A percentile compares a stretch with the other conserved stretches of the same genome.
These are phyloP conservation scores for Ogataea saltuana DNA, from an alignment of 805 yeast genomes.

Conservation along the genomic window DNA sequence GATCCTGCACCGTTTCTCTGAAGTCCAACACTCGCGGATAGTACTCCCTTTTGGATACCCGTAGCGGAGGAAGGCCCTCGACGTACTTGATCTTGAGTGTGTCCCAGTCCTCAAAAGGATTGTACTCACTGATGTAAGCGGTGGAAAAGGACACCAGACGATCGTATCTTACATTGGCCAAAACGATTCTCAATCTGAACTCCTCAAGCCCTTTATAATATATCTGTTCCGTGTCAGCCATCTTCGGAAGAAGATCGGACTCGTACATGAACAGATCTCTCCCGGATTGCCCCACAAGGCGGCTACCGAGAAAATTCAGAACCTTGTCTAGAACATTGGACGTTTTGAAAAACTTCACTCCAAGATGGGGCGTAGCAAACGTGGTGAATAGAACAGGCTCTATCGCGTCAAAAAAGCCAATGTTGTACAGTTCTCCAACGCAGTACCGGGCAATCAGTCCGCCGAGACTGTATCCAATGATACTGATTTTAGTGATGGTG, in stretches of 20 bases:
- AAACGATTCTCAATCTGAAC: conserved; percentile 57
- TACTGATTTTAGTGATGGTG: conserved; percentile 55
- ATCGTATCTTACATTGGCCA: conserved; percentile 81
- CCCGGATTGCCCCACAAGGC: conserved; percentile 67
- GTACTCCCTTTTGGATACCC: conserved; percentile 38
- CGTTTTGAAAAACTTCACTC: conserved; percentile 51
- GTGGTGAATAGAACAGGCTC: conserved; percentile 65
- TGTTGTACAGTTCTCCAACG: conserved; percentile 50
- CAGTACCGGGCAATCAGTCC: conserved; percentile 83
- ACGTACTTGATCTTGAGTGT: conserved; percentile 48
- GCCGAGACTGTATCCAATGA: conserved; percentile 88
- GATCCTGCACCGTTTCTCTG: conserved; percentile 29
- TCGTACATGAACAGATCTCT: conserved; percentile 65
- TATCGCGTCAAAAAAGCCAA: conserved; percentile 53
- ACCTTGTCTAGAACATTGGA: conserved; percentile 31
- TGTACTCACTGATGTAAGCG: conserved; percentile 67
- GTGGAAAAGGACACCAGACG: conserved; percentile 88
- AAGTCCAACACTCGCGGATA: conserved; percentile 56
- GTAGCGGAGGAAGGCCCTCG: conserved; percentile 43
- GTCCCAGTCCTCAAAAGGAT: conserved; percentile 68
- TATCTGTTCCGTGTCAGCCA: conserved; percentile 52
- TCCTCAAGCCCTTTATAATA: conserved; percentile 55
- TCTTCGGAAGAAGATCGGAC: conserved; percentile 45
- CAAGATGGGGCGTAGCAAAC: conserved; percentile 79
- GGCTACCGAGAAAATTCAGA: conserved; percentile 55